Conservation (phyloP, 2,329 filamentous ascomycete genomes). For the Pseudonectria foliicola region DNA sequence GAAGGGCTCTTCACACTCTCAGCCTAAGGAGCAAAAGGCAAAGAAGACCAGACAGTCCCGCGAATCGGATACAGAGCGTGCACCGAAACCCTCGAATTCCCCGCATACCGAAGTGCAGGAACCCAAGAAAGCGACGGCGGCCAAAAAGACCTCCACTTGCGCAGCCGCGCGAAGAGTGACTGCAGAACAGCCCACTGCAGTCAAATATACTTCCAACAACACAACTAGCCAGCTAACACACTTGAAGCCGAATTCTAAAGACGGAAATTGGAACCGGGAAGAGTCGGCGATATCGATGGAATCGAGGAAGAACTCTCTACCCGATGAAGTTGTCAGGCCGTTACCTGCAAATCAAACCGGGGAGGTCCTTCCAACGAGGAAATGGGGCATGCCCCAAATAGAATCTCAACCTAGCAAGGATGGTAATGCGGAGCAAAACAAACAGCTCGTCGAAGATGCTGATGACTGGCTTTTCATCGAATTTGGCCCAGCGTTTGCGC, state of each 20-base stretch:
- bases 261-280: slow-evolving; percentile 33
- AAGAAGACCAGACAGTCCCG: slow-evolving; percentile 12
- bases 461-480: slow-evolving; percentile 33
- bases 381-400: slow-evolving; percentile 35
- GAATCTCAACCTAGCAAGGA: slow-evolving; percentile 38
- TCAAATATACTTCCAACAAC: background rate
- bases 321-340: slow-evolving; percentile 42
- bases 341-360: slow-evolving; percentile 36
- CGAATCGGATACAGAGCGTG: slow-evolving; percentile 4
- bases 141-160: slow-evolving; percentile 5
- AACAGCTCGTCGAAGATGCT: slow-evolving; percentile 33
- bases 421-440: slow-evolving; percentile 36
- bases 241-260: slow-evolving; percentile 11
- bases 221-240: too few species aligned
- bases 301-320: slow-evolving; percentile 21
- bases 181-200: slow-evolving; percentile 6
- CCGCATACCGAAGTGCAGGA: slow-evolving; percentile 24
- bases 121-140: background rate
- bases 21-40: slow-evolving; percentile 19
- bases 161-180: slow-evolving; percentile 5
- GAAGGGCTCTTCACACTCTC: slow-evolving; percentile 15
- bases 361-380: slow-evolving; percentile 38
- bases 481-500: slow-evolving; percentile 37
- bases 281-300: slow-evolving; percentile 32
- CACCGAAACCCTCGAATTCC: slow-evolving; percentile 13